phyloP scores from a whole-genome alignment of 1,284 basidiomycete genomes.

The Ganoderma boninense region DNA sequence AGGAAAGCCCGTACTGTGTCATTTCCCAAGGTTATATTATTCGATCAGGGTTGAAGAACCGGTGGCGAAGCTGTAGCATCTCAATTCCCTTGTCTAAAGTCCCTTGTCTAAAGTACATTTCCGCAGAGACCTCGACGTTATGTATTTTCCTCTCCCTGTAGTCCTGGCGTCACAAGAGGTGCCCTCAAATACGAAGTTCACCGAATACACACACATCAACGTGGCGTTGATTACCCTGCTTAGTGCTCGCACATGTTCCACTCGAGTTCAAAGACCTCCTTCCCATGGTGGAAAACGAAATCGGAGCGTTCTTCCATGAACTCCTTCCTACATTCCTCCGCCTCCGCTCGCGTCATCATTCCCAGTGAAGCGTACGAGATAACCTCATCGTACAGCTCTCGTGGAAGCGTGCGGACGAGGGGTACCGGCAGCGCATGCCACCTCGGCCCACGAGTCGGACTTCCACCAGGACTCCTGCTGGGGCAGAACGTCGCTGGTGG shows the following conservation, averaged over 20 bases:
- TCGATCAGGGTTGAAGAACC: conserved; percentile 21
- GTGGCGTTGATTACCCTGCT: background rate
- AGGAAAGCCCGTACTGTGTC: conserved; percentile 50
- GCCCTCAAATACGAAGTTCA: too few relatives aligned
- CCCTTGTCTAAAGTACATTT: too few relatives aligned
- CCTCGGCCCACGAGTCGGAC: conserved; percentile 4
- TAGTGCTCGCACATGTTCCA: conserved; percentile 17
- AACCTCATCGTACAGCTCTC: background rate
- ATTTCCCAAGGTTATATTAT: conserved; percentile 56
- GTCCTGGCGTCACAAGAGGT: too few relatives aligned
- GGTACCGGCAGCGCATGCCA: background rate
- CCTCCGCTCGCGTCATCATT: background rate
- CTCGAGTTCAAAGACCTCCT: conserved; percentile 5
- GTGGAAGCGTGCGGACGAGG: background rate
- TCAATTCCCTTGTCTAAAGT: too few relatives aligned
- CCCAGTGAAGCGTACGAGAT: background rate
- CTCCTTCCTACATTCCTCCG: background rate
- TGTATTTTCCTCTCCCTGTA: too few relatives aligned
- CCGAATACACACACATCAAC: background rate
- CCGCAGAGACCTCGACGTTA: too few relatives aligned
- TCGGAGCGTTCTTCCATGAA: conserved; percentile 3
- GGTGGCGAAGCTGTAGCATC: background rate
- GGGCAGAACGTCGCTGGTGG: conserved; percentile 31
- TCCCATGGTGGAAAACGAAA: background rate
- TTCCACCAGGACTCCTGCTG: conserved; percentile 32